Percentiles rank a stretch among this genome's conserved stretches.
Conservation (phyloP, 495 filamentous ascomycete genomes). For the Viridothelium virens region DNA sequence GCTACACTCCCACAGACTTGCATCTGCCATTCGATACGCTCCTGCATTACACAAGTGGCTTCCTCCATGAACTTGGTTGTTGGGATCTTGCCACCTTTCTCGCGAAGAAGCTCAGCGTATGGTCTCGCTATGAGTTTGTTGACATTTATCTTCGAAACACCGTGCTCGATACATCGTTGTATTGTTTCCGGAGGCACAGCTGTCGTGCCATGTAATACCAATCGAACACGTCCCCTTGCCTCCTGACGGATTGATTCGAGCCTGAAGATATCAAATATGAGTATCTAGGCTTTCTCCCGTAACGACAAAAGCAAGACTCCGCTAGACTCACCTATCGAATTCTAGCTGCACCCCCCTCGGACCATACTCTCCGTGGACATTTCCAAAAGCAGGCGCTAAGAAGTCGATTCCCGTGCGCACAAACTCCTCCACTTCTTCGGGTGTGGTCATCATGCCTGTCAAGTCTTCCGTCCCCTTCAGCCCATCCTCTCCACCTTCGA, state of each 20-base stretch:
- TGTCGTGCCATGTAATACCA: slow-evolving; percentile 49
- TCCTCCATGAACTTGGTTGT: slow-evolving; percentile 65
- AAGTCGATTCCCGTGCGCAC: slow-evolving; percentile 70
- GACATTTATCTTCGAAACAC: slow-evolving; percentile 72
- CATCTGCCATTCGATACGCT: slow-evolving; percentile 65
- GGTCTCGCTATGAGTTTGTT: slow-evolving; percentile 72
- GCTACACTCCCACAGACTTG: slow-evolving; percentile 59
- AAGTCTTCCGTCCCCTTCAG: slow-evolving; percentile 65
- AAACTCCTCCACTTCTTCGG: slow-evolving; percentile 66
- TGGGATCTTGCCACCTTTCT: slow-evolving; percentile 57
- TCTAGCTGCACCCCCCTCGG: slow-evolving; percentile 63
- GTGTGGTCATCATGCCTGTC: slow-evolving; percentile 63
- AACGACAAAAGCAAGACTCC: too few relatives aligned
- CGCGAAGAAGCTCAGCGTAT: slow-evolving; percentile 56
- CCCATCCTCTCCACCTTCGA: slow-evolving; percentile 76
- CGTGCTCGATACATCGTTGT: slow-evolving; percentile 56
- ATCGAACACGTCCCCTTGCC: background rate
- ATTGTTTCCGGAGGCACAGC: slow-evolving; percentile 64
- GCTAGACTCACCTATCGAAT: slow-evolving; percentile 42
- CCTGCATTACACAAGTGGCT: slow-evolving; percentile 64
- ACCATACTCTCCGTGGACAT: slow-evolving; percentile 75
- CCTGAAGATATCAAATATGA: slow-evolving; percentile 12
- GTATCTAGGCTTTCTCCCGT: background rate
- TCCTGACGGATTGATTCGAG: slow-evolving; percentile 9
- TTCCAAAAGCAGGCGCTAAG: slow-evolving; percentile 74